Conservation (phyloP, 73 alveolate genomes). For the Paramecium tetraurelia region DNA sequence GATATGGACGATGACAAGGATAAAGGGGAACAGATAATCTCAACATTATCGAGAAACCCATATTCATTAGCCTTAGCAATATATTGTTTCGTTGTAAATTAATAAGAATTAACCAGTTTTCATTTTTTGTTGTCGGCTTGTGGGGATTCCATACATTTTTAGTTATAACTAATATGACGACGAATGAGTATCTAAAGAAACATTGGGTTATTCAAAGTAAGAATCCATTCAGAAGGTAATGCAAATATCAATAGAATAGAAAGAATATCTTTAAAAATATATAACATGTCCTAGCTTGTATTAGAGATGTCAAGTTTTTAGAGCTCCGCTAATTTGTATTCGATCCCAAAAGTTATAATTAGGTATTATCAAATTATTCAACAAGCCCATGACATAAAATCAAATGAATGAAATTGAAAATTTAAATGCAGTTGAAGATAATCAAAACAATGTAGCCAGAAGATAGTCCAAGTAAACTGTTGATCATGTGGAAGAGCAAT, state of each 20-base stretch:
- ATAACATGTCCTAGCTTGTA: not conserved
- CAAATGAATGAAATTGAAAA: not conserved
- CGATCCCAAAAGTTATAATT: not conserved
- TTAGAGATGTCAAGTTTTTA: not conserved
- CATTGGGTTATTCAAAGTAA: slow-evolving; percentile 47
- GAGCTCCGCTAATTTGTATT: not conserved
- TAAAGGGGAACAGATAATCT: not conserved
- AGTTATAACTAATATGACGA: slow-evolving; percentile 56
- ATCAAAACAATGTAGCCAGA: not conserved
- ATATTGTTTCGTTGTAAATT: slow-evolving; percentile 32
- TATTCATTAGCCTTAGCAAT: slow-evolving; percentile 1
- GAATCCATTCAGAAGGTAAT: slow-evolving; percentile 53
- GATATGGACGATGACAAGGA: not conserved
- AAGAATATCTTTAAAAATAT: slow-evolving; percentile 5
- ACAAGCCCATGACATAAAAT: not conserved
- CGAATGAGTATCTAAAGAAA: slow-evolving; percentile 67
- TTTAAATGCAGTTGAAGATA: not conserved
- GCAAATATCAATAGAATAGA: not conserved
- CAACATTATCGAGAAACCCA: slow-evolving; percentile 17
- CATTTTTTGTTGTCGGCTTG: slow-evolving; percentile 63
- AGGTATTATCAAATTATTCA: not conserved
- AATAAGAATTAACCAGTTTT: slow-evolving; percentile 26
- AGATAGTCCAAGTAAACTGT: not conserved
- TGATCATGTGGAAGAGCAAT: not conserved
- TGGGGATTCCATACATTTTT: slow-evolving; percentile 63